phyloP scores from a whole-genome alignment of 2,329 filamentous ascomycete genomes.

The Aaosphaeria arxii region DNA sequence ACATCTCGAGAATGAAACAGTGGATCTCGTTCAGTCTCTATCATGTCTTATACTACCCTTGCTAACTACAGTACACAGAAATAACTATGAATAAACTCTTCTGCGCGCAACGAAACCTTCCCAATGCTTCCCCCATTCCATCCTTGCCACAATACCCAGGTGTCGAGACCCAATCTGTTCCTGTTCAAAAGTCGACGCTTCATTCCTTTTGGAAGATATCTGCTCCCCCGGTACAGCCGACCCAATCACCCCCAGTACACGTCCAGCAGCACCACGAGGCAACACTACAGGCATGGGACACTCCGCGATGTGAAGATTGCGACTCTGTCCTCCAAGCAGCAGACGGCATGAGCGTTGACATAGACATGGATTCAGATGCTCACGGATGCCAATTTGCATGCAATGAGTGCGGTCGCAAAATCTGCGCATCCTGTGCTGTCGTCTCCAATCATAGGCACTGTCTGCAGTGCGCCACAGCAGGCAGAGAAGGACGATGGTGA shows the following conservation, averaged over 20 bases:
- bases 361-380: slow-evolving; percentile 38
- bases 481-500: background rate
- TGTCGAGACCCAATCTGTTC: slow-evolving; percentile 5
- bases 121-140: slow-evolving; percentile 24
- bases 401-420: slow-evolving; percentile 34
- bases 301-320: slow-evolving; percentile 44
- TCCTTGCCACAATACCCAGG: slow-evolving; percentile 13
- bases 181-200: slow-evolving; percentile 43
- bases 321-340: slow-evolving; percentile 31
- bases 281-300: slow-evolving; percentile 2
- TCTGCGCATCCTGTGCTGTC: slow-evolving; percentile 44
- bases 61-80: slow-evolving; percentile 26
- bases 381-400: slow-evolving; percentile 33
- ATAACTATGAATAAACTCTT: slow-evolving; percentile 46
- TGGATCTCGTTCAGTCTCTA: background rate
- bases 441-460: slow-evolving; percentile 37
- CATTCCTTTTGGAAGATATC: slow-evolving; percentile 48
- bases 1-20: background rate
- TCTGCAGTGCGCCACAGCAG: slow-evolving; percentile 32
- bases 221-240: slow-evolving; percentile 24
- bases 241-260: slow-evolving; percentile 1
- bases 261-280: background rate
- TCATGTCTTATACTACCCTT: background rate
- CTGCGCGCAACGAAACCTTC: slow-evolving; percentile 39
- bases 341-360: slow-evolving; percentile 33